Percentiles rank a stretch among this genome's conserved stretches.
phyloP scores from a whole-genome alignment of 352 stramenopile genomes.

The Pythium rhizo-oryzae region DNA sequence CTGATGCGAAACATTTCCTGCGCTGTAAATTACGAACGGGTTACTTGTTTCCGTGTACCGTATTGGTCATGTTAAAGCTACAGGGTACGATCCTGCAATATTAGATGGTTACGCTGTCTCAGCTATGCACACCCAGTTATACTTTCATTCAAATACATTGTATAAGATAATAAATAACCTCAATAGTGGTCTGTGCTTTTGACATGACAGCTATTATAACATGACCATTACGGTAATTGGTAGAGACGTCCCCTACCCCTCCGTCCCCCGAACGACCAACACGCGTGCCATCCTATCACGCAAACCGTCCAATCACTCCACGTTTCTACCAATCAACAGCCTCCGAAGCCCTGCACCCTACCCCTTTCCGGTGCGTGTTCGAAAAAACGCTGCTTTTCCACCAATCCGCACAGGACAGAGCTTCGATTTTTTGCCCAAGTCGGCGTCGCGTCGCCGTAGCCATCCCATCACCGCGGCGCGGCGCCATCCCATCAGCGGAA shows the following conservation, averaged over 20 bases:
- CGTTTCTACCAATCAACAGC: not conserved
- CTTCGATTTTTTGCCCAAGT: not conserved
- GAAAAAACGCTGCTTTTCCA: not conserved
- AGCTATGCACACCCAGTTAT: too few relatives aligned
- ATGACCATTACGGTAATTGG: not conserved
- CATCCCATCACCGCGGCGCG: not conserved
- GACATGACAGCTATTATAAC: too few relatives aligned
- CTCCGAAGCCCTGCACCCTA: not conserved
- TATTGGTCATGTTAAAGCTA: too few relatives aligned
- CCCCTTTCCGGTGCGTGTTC: not conserved
- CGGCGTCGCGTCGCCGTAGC: not conserved
- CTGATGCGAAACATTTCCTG: too few relatives aligned
- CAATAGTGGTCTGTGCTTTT: too few relatives aligned
- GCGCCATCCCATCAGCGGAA: conserved; percentile 6
- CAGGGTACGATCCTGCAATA: too few relatives aligned
- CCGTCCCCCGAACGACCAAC: too few relatives aligned
- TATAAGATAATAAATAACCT: too few relatives aligned
- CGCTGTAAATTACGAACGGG: too few relatives aligned
- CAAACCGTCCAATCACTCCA: not conserved
- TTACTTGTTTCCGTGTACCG: too few relatives aligned
- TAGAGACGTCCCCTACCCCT: not conserved
- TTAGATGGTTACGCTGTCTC: too few relatives aligned
- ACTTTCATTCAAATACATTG: too few relatives aligned
- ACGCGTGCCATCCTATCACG: not conserved
- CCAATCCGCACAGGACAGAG: not conserved